Evolutionary conservation across 2,329 filamentous ascomycete genomes (phyloP).

Genomic region (Biscogniauxia mediterranea): DNA sequence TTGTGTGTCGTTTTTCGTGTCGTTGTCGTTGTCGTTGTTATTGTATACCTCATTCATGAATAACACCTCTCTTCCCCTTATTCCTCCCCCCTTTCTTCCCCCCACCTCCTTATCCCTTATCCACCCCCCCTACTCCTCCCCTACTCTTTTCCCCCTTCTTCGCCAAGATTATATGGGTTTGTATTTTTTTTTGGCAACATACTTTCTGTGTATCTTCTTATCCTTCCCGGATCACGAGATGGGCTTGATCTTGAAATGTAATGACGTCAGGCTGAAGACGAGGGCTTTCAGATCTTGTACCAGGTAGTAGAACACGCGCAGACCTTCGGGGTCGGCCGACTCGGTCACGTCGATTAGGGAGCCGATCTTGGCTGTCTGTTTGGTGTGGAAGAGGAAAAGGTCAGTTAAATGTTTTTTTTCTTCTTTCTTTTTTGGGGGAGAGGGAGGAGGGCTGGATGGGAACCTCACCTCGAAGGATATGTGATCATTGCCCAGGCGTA

Average conservation of each 20-base stretch:
- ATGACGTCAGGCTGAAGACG: slow-evolving; percentile 90
- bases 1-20: too few species aligned
- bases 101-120: slow-evolving; percentile 20
- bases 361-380: slow-evolving; percentile 93
- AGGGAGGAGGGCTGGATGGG: too few species aligned
- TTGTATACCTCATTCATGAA: slow-evolving; percentile 22
- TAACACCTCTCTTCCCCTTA: slow-evolving; percentile 19
- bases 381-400: background rate
- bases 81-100: slow-evolving; percentile 2
- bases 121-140: slow-evolving; percentile 2
- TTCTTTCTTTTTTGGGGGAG: too few species aligned
- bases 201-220: background rate
- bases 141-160: slow-evolving; percentile 9
- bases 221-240: slow-evolving; percentile 45
- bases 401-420: too few species aligned
- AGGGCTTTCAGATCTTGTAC: slow-evolving; percentile 96
- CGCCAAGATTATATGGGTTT: too few species aligned
- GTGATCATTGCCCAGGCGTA: slow-evolving; percentile 88
- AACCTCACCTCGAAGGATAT: slow-evolving; percentile 87
- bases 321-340: slow-evolving; percentile 90
- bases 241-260: slow-evolving; percentile 95
- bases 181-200: too few species aligned
- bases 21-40: slow-evolving; percentile 15
- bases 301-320: slow-evolving; percentile 97
- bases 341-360: slow-evolving; percentile 96